Base-by-base conservation (phyloP, 805 yeast genomes). In the Pichia phayaonensis region DNA sequence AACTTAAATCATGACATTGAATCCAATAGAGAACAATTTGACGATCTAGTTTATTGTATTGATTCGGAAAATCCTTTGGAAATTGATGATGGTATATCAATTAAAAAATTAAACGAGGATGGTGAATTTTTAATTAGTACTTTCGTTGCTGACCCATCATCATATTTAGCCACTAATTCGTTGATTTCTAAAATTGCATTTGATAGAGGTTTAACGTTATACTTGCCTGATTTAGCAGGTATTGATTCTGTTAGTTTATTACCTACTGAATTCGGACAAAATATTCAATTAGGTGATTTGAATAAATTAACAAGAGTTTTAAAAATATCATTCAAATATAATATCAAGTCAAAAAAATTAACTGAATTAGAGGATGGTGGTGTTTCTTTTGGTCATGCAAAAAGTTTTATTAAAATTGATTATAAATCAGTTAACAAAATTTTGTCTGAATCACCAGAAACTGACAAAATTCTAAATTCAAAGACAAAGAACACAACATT, bases 61-160 rank as follows among this genome's bases (percentile, higher is more conserved):
- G 99, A 94, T 67, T 74, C 84, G 3, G 78, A 72, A 4, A 74
- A 74, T 41, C 96, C 98, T 0, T 84, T 84, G 57, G 98, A 94
- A 65, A 85, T 94, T 52, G 99, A 92, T 65, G 99, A 92, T 66
- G 99, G 97, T 44, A 73, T 92, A 26, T 80, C 96, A 1, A 70
- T 92, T 20, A 58, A 27, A 54, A 56, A 26, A 47, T 48, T 55
- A 4, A 58, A 60, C 1, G 56, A 63, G 1, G 8, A 16, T 34
- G 62, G 65, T 3, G 60, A 60, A 15, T 78, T 69, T 56, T 67
- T 71, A 11, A 56, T 90, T 6, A 76, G 83, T 29, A 73, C 89
- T 2, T 96, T 86, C 63, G 79, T 92, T 54, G 97, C 98, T 1
- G 90, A 92, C 63, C 97, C 97, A 0, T 73, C 88, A 0, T 83